Conservation (phyloP, 352 stramenopile genomes). For the Phytophthora pini region DNA sequence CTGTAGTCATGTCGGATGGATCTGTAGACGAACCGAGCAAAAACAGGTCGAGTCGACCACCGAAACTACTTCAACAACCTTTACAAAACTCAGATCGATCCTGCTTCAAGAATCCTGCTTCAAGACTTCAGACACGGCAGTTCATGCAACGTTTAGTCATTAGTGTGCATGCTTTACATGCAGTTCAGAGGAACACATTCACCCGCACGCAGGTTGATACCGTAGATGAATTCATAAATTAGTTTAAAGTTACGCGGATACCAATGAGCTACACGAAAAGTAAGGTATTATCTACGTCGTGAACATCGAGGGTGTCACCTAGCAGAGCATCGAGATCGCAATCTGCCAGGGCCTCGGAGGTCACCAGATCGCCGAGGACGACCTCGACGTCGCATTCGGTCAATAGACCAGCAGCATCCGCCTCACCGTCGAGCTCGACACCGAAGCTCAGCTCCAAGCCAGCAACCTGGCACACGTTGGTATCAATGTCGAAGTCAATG, state of each 20-base stretch:
- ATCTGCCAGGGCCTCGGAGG: neutral
- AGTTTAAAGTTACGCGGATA: neutral
- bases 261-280: too few species aligned
- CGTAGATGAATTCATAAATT: neutral
- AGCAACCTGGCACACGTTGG: neutral
- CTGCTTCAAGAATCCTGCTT: neutral
- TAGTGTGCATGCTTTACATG: neutral
- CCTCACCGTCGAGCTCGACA: neutral
- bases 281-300: too few species aligned
- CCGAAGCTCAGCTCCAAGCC: neutral
- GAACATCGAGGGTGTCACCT: neutral
- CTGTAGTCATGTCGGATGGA: neutral
- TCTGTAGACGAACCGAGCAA: conserved; percentile 1
- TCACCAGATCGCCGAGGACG: conserved; percentile 6
- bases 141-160: too few species aligned
- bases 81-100: neutral
- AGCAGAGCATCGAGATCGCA: neutral
- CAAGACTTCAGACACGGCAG: neutral
- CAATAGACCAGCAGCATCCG: neutral
- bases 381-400: conserved; percentile 9
- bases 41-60: conserved; percentile 1
- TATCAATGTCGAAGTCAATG: neutral
- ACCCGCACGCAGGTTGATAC: too few species aligned
- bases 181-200: neutral
- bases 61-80: neutral